These are phyloP conservation scores for Hypoxylon rubiginosum DNA, from an alignment of 2,329 filamentous ascomycete species.

Conservation along the genomic window DNA sequence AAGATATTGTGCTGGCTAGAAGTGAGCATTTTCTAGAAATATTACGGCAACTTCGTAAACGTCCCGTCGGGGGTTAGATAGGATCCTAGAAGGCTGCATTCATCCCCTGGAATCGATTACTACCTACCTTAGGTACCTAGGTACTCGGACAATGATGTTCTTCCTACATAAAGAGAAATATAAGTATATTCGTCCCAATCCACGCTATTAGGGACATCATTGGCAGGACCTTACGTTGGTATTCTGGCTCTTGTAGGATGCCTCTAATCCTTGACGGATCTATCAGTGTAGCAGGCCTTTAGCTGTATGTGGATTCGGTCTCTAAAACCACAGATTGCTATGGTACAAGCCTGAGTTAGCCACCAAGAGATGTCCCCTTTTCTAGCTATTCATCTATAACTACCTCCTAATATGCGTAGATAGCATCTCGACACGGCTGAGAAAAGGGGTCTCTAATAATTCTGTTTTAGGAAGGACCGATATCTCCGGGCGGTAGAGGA, in stretches of 20 bases:
- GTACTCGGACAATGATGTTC: no score
- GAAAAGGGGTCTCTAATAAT: not conserved
- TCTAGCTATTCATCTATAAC: not conserved
- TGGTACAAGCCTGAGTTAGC: not conserved
- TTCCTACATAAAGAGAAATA: not conserved
- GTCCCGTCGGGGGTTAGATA: no score
- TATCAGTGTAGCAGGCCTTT: not conserved
- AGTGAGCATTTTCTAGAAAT: no score
- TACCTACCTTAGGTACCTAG: no score
- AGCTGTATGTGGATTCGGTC: not conserved
- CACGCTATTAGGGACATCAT: not conserved
- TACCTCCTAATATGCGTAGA: not conserved
- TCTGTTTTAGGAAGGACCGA: constrained; percentile 26
- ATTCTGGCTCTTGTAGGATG: not conserved
- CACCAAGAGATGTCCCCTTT: not conserved
- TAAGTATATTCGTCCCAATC: not conserved
- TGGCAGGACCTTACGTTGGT: not conserved
- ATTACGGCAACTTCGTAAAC: no score
- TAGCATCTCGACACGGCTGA: not conserved
- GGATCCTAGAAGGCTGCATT: no score
- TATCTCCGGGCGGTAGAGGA: constrained; percentile 29
- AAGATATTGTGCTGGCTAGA: no score
- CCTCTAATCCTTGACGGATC: not conserved
- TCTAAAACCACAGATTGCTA: not conserved
- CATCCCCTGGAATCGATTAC: no score